A percentile compares a stretch with the other conserved stretches of the same genome.
phyloP scores from a whole-genome alignment of 2,329 filamentous ascomycete species.

The Metarhizium brunneum region DNA sequence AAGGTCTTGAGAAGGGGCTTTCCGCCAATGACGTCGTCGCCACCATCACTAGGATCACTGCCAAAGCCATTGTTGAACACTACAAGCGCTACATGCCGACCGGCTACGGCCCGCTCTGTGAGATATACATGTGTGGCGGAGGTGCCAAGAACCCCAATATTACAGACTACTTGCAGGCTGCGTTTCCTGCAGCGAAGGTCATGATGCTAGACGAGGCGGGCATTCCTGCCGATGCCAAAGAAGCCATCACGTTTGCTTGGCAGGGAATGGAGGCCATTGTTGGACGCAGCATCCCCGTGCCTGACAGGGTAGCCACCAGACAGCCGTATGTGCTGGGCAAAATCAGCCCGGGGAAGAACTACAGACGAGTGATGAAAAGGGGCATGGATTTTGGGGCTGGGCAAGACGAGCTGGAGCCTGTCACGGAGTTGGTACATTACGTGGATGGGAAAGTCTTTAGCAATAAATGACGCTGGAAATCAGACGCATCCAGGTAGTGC shows the following conservation, averaged over 20 bases:
- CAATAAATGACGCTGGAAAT: background rate
- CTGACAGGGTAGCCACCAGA: slow-evolving; percentile 40
- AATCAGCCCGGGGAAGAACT: slow-evolving; percentile 44
- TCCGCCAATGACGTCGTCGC: slow-evolving; percentile 44
- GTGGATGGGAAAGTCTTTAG: background rate
- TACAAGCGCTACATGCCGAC: slow-evolving; percentile 37
- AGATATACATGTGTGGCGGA: slow-evolving; percentile 53
- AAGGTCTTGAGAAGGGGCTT: slow-evolving; percentile 33
- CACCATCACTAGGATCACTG: slow-evolving; percentile 49
- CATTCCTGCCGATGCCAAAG: slow-evolving; percentile 47
- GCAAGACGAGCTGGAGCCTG: background rate
- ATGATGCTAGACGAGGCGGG: slow-evolving; percentile 48
- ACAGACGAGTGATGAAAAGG: slow-evolving; percentile 20
- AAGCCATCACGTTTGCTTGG: slow-evolving; percentile 46
- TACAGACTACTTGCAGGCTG: slow-evolving; percentile 36
- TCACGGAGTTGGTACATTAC: background rate
- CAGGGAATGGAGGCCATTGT: slow-evolving; percentile 51
- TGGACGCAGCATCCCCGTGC: slow-evolving; percentile 44
- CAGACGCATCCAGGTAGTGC: too few relatives aligned
- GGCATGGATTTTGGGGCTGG: background rate
- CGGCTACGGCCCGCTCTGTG: slow-evolving; percentile 22
- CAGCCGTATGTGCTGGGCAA: slow-evolving; percentile 44
- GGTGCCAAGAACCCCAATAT: slow-evolving; percentile 51
- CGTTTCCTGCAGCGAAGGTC: slow-evolving; percentile 39
- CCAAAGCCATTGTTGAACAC: slow-evolving; percentile 44